These are phyloP conservation scores for Wilhelminamyces savonicus DNA, from an alignment of 805 yeast species.

Conservation along the genomic window DNA sequence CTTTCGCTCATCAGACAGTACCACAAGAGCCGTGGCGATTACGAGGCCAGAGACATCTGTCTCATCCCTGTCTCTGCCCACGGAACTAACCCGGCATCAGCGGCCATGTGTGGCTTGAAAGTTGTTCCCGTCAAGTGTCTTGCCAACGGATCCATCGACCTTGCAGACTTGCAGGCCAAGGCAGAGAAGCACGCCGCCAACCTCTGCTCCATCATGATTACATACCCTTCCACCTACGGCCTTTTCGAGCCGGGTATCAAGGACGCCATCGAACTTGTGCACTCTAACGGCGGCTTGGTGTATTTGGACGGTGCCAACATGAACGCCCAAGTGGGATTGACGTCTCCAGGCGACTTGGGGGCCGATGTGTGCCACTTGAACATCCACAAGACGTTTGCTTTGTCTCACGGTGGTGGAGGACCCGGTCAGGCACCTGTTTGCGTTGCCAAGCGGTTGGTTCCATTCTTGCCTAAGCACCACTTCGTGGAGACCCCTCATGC, in stretches of 20 bases:
- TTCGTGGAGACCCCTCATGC: slow-evolving; percentile 47
- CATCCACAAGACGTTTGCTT: slow-evolving; percentile 94
- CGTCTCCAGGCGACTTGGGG: slow-evolving; percentile 95
- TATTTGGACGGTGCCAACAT: slow-evolving; percentile 98
- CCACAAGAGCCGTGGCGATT: slow-evolving; percentile 62
- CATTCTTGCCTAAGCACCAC: slow-evolving; percentile 77
- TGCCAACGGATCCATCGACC: slow-evolving; percentile 78
- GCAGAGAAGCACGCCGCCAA: slow-evolving; percentile 62
- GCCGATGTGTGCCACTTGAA: slow-evolving; percentile 98
- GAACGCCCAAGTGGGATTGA: slow-evolving; percentile 98
- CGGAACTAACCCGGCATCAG: slow-evolving; percentile 98
- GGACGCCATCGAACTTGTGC: slow-evolving; percentile 80
- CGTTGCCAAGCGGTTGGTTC: slow-evolving; percentile 73
- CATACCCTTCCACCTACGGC: slow-evolving; percentile 97
- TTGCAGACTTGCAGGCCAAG: slow-evolving; percentile 66
- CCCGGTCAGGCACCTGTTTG: slow-evolving; percentile 99
- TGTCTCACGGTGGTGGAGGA: slow-evolving; percentile 99
- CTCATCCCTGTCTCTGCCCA: slow-evolving; percentile 96
- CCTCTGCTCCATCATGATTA: slow-evolving; percentile 90
- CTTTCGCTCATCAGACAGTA: slow-evolving; percentile 78
- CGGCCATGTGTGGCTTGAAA: slow-evolving; percentile 93
- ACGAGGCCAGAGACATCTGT: slow-evolving; percentile 69
- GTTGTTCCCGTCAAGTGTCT: slow-evolving; percentile 90
- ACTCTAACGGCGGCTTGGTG: slow-evolving; percentile 86
- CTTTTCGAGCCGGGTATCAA: slow-evolving; percentile 89